phyloP scores from a whole-genome alignment of 805 yeast genomes.

The Kluyveromyces nonfermentans region DNA sequence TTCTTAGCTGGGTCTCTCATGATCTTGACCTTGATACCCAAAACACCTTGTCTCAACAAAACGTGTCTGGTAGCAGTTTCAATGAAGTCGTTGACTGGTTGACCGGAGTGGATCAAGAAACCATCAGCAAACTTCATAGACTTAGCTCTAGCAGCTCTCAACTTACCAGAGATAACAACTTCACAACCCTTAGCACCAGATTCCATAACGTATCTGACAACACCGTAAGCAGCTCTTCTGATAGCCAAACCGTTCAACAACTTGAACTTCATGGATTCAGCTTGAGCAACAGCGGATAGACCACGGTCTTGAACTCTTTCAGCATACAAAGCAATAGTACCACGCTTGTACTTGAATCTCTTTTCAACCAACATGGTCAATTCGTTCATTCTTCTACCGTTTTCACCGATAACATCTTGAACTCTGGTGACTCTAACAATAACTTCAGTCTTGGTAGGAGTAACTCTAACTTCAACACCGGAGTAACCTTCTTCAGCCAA shows the following conservation, averaged over 20 bases:
- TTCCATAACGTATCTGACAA: constrained; percentile 99
- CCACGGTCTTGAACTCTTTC: constrained; percentile 99
- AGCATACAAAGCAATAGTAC: constrained; percentile 89
- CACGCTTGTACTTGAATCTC: constrained; percentile 96
- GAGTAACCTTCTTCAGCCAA: constrained; percentile 99
- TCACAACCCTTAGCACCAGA: constrained; percentile 99
- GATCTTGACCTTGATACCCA: constrained; percentile 98
- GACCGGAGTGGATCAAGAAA: constrained; percentile 99
- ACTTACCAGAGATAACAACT: constrained; percentile 99
- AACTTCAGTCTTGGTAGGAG: constrained; percentile 96
- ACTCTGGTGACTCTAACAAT: constrained; percentile 99
- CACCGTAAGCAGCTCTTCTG: constrained; percentile 99
- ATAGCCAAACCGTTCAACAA: constrained; percentile 97
- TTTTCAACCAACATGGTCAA: constrained; percentile 94
- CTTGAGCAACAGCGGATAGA: constrained; percentile 98
- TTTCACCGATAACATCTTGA: constrained; percentile 97
- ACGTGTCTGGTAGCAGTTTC: constrained; percentile 99
- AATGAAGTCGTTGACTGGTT: constrained; percentile 97
- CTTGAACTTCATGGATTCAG: constrained; percentile 98
- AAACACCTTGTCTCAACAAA: constrained; percentile 98
- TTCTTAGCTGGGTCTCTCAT: constrained; percentile 96
- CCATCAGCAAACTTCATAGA: constrained; percentile 99
- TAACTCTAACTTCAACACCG: constrained; percentile 98
- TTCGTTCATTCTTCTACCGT: constrained; percentile 99
- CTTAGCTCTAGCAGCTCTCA: constrained; percentile 99